phyloP scores from a whole-genome alignment of 1,139 yeast species.

The Lodderomyces oxycetoniae region DNA sequence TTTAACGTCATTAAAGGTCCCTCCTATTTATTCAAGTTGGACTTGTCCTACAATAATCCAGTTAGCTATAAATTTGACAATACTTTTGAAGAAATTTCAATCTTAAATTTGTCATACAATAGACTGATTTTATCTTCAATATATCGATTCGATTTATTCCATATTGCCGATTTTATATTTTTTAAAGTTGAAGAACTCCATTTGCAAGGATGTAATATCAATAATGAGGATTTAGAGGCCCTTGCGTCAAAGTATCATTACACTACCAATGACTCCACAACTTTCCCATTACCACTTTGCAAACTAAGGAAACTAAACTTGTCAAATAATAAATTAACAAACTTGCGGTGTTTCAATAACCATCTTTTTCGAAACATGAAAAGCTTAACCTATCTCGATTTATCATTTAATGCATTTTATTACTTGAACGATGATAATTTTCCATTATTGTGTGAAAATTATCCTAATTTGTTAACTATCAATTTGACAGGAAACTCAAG shows the following conservation, averaged over 20 bases:
- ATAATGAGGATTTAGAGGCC: constrained; percentile 13
- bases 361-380: constrained; percentile 7
- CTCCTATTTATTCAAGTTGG: constrained; percentile 6
- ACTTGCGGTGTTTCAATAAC: constrained; percentile 11
- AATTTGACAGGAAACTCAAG: constrained; percentile 12
- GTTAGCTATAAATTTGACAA: constrained; percentile 7
- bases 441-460: constrained; percentile 8
- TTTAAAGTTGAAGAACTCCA: constrained; percentile 10
- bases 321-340: constrained; percentile 12
- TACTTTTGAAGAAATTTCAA: constrained; percentile 3
- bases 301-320: constrained; percentile 8
- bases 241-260: constrained; percentile 9
- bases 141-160: constrained; percentile 8
- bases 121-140: constrained; percentile 12
- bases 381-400: constrained; percentile 11
- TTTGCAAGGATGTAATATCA: constrained; percentile 14
- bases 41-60: constrained; percentile 12
- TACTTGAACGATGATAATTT: constrained; percentile 12
- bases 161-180: constrained; percentile 11
- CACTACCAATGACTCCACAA: constrained; percentile 1
- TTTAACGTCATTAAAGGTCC: constrained; percentile 5
- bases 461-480: constrained; percentile 8
- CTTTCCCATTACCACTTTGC: neutral
- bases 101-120: constrained; percentile 11
- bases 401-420: constrained; percentile 13